Base-by-base conservation (phyloP, 2,329 filamentous ascomycete species). In the Xylaria sp. region DNA sequence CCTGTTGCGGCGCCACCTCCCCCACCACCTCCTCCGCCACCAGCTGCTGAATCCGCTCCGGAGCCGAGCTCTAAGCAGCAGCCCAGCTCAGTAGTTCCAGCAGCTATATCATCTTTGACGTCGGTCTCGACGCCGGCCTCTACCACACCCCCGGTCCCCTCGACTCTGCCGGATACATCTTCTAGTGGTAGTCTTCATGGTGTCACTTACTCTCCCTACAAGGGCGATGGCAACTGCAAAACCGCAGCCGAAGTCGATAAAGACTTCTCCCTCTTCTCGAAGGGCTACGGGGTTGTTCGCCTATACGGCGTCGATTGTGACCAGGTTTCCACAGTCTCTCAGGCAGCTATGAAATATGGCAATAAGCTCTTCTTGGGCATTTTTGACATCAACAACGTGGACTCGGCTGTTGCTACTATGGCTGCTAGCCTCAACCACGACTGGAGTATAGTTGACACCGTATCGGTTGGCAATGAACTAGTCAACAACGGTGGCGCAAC, bases 271-370 rank as follows among this genome's bases (percentile, higher is more conserved):
- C 77, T 76, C 53, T 79, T 86, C 27, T 79, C 78, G 13, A 73
- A 76, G 21, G 74, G 77, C 13, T 93, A 90, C 76, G 80, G 81
- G 17, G 75, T 87, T 35, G 79, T 96, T 56, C 90, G 93, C 52
- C 84, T 91, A 71, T 96, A 96, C 72, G 92, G 92, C 54, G 86
- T 87, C 59, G 91, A 93, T 75, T 96, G 92, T 75, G 79, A 91
- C 70, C 90, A 93, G 74, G 83, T 92, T 38, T 74, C 81, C 2
- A 85, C 81, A 13, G 85, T 90, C 17, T 78, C 90, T 31, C 76
- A 81, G 10, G 88, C 88, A 8, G 89, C 88, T 37, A 85, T 85
- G 69, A 75, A 81, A n/a, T 82, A 86, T 69, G 83, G 83, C 48
- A 83, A 91, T 73, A 88, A 88, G 74, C 78, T 96, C 31, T 90